A percentile compares a stretch with the other conserved stretches of the same genome.
These are phyloP conservation scores for Russula compacta DNA, from an alignment of 768 basidiomycete genomes.

Conservation along the genomic window DNA sequence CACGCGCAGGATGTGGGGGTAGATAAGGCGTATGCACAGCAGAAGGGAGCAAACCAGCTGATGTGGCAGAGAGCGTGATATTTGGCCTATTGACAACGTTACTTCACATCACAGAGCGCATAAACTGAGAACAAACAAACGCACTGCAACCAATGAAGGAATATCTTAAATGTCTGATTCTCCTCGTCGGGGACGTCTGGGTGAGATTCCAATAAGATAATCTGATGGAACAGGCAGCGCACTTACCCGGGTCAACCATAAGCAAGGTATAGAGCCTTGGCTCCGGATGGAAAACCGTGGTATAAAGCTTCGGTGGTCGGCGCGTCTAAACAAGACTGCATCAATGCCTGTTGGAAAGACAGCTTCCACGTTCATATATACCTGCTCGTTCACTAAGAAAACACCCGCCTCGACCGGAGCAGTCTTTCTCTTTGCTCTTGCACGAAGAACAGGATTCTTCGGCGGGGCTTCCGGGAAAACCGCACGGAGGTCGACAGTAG, in stretches of 20 bases:
- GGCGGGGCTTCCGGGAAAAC: constrained; percentile 37
- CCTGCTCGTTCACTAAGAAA: constrained; percentile 61
- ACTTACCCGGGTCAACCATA: constrained; percentile 75
- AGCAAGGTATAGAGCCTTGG: constrained; percentile 78
- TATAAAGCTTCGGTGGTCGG: constrained; percentile 52
- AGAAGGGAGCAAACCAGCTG: constrained; percentile 33
- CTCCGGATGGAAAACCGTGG: constrained; percentile 76
- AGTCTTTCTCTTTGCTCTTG: constrained; percentile 24
- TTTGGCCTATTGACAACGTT: constrained; percentile 50
- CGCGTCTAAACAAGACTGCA: constrained; percentile 40
- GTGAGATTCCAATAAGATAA: background rate
- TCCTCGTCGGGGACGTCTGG: constrained; percentile 76
- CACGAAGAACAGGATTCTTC: constrained; percentile 22
- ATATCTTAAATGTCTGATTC: constrained; percentile 55
- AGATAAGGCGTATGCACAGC: constrained; percentile 64
- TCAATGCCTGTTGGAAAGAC: background rate
- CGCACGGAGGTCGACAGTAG: constrained; percentile 66
- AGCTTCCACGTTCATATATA: constrained; percentile 25
- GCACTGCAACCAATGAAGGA: constrained; percentile 82
- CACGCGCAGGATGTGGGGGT: constrained; percentile 86
- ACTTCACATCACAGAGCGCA: constrained; percentile 15
- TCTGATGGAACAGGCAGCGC: background rate
- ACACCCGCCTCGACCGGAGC: constrained; percentile 59
- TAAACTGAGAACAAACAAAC: constrained; percentile 6
- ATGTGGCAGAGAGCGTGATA: constrained; percentile 61